Evolutionary conservation across 2,329 filamentous ascomycete genomes (phyloP), one percentile per base, ranked within the genome.

Genomic region (Fusarium nematophilum): DNA sequence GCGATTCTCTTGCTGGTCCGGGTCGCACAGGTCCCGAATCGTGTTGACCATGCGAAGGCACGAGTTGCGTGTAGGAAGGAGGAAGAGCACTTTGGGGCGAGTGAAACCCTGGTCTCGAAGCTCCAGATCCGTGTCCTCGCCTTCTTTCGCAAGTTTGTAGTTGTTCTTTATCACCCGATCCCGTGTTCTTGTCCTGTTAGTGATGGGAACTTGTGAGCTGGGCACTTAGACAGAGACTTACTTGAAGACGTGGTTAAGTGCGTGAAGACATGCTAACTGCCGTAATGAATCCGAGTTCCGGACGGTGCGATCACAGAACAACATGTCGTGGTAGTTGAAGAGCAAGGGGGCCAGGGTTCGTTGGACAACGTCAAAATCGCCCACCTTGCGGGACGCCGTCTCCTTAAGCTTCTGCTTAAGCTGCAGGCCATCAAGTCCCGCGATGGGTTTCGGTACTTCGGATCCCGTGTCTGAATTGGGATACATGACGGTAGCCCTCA

Each of bases 121-220:
- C 64, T 97, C 92, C 5, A 90, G 78, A 30, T 91, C 88, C 13
- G 83, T 78, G 30, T 82, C 82, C 9, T 84, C 83, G 4, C 86
- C 82, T 48, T 90, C 86, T 66, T 88, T 88, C 9, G 89, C 81
- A 9, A 96, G 77, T 62, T 88, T 91, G 48, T 90, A 86, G 70
- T 93, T 98, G 77, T 98, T 96, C 76, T 97, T 98, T 57, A 98
- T 85, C 1, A 98, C 90, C 25, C 88, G 86, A 70, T 98, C 94
- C 63, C 95, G 88, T 2, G 94, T 97, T 74, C 86, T 88, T 39
- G 44, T 2, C 21, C 5, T 46, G 59, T 70, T 49, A 73, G 65
- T 11, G 14, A 21, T 14, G 10, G 11, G 13, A n/a, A n/a, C n/a
- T 21, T 2, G 6, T 9, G 7, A 23, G 13, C n/a, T n/a, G 11